These are phyloP conservation scores for Senna tora DNA, from an alignment of 306 rosid species.

Conservation along the genomic window DNA sequence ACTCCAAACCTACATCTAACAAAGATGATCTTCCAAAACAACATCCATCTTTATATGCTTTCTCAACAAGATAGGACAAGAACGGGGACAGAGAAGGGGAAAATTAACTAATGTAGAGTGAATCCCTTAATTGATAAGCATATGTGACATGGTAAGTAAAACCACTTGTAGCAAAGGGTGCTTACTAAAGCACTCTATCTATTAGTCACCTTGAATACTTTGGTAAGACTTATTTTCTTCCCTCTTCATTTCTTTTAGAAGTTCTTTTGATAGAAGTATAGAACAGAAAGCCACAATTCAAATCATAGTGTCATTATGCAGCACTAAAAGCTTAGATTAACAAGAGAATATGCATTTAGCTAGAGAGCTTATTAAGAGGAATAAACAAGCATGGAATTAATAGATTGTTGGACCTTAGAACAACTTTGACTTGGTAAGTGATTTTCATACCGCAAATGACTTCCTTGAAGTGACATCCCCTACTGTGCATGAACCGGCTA, in stretches of 20 bases:
- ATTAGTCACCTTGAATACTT: slow-evolving; percentile 1
- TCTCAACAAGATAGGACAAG: not conserved
- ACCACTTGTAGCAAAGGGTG: not conserved
- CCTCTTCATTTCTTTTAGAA: not conserved
- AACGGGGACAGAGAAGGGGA: not conserved
- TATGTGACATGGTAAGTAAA: not conserved
- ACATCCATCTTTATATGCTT: not conserved
- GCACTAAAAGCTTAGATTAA: slow-evolving; percentile 21
- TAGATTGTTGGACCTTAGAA: not conserved
- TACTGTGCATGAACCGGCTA: slow-evolving; percentile 50
- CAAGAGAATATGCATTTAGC: not conserved
- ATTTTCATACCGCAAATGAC: slow-evolving; percentile 60
- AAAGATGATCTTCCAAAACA: slow-evolving; percentile 5
- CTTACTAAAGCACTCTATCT: slow-evolving; percentile 3
- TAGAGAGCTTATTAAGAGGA: slow-evolving; percentile 17
- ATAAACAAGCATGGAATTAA: not conserved
- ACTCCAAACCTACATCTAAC: not conserved
- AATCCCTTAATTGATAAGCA: slow-evolving; percentile 7
- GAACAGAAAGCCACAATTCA: slow-evolving; percentile 17
- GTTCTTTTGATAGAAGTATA: not conserved
- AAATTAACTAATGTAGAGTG: not conserved
- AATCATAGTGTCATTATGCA: not conserved
- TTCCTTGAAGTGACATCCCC: slow-evolving; percentile 51
- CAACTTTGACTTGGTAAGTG: slow-evolving; percentile 4
- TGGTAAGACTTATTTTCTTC: not conserved